Base-by-base conservation (phyloP, 768 basidiomycete species). In the Auriculariales sp. region DNA sequence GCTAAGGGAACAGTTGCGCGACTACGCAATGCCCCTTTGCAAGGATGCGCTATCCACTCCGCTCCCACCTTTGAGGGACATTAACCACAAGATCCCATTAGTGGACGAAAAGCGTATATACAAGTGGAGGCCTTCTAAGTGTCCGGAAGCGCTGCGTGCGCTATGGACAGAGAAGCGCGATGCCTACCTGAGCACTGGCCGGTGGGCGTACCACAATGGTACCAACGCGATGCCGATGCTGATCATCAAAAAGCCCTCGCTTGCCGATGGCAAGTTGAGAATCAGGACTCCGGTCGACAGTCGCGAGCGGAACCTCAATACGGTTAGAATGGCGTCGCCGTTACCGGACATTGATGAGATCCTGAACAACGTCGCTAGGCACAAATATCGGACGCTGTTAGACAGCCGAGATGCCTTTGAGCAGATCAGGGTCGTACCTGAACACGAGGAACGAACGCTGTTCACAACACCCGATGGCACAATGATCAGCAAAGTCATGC, bases 1-100 rank as follows among this genome's bases (percentile, higher is more conserved):
- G 22, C 33, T 48, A 11, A 17, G 46, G 2, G n/a, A 42, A 19
- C 31, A 58, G n/a, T 48, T 67, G 15, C 51, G 52, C 29, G 45
- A 57, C 22, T 61, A 66, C 48, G 58, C 63, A 0, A 25, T 48
- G 22, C 57, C 58, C 1, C 48, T 62, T 0, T 68, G 61, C 36
- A 57, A 56, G 32, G 49, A 54, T 5, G 61, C 58, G 0, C 51
- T 47, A 9, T 62, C 66, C 9, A 66, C 62, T 0, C 59, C 58
- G 19, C 32, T 69, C 15, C 71, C 73, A 0, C 70, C 68, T 0
- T 46, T 70, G 4, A 24, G 66, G 1, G 66, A 52, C 0, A 66
- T 73, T 1, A 73, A 74, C 51, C 69, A 71, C 44, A 51, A 55
- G 0, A 71, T 74, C 1, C 66, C 64, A 0, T 50, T 74, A 0